Evolutionary conservation across 2,329 filamentous ascomycete species (phyloP), one percentile per base, ranked within the genome.

Genomic region (Diaporthe sp.): DNA sequence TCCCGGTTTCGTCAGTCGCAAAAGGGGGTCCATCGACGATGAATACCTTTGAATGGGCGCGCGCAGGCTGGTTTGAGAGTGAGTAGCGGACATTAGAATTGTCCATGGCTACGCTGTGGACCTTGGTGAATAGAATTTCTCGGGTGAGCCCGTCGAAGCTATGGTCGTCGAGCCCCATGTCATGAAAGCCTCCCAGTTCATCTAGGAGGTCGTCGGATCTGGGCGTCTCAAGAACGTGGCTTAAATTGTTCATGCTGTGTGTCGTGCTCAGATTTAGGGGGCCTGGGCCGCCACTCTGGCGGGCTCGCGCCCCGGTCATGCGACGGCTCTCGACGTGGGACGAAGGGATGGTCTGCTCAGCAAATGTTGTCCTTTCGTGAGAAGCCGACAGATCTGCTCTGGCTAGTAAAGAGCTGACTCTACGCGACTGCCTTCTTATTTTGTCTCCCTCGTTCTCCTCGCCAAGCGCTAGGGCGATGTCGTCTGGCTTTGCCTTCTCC

Each of bases 371-470:
- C 80, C 94, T 90, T 79, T 98, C 95, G 78, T 96, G 94, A 22
- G 93, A 97, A 13, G 94, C 93, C 0, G 95, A 96, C 28, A 98
- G 87, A 82, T 98, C 96, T 44, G 94, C 94, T 80, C 96, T 90
- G 22, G 96, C 96, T 72, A 98, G 88, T 85, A 98, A 90, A 22
- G 96, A 98, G 85, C 97, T 99, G 37, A 98, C 94, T 70, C 97
- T 91, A 58, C 97, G 92, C 25, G 91, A 93, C 77, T 91, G 91
- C 76, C 91, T 87, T 71, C 91, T 86, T 0, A 88, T 88, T 17
- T 87, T 87, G 22, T 88, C 87, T n/a, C 83, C 82, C 15, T 85
- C 87, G 73, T 89, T 89, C 74, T 95, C 93, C 57, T 94, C 90
- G 73, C 94, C 94, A n/a, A 96, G 85, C 0, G 93, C 91, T 3